Evolutionary conservation across 768 basidiomycete species (phyloP), one percentile per base, ranked within the genome.

Genomic region (Boletus huronensis): DNA sequence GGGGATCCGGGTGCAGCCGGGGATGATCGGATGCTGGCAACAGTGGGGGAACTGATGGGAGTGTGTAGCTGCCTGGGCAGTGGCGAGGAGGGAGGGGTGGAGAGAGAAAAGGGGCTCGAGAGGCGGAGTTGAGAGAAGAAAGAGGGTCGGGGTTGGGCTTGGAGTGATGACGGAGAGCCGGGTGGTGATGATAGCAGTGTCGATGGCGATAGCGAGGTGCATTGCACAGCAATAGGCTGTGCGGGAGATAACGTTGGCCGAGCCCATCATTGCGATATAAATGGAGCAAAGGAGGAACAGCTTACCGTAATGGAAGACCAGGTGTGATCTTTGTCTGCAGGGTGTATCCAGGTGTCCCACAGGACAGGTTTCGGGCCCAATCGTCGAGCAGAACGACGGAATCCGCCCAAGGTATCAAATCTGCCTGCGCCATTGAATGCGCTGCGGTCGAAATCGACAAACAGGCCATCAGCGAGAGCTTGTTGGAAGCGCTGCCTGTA

Each of bases 401-500:
- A 48, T 3, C 28, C 48, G 10, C 23, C 38, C 7, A 39, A 3
- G 25, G 50, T 26, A 16, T 54, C 52, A 36, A 58, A 48, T 3
- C 32, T 40, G 5, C 36, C 41, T 1, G 28, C 10, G 13, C 38
- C 52, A 7, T 31, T 54, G 44, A 60, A 31, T 5, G 39, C 14
- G 21, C n/a, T 9, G 32, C 32, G 52, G 23, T 61, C 53, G 1
- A 79, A 65, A 17, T 82, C 65, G 32, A 76, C 62, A 17, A 62
- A 54, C 0, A 61, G 32, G 38, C 84, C 83, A 0, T 77, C 73
- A 1, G 79, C 77, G 39, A 84, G 65, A 0, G 83, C 82, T 16
- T 78, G 78, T 44, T 82, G 77, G 46, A 85, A 60, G 19, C 75
- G 77, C 9, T 74, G 76, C 14, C 79, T 80, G 67, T 80, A 82